A percentile compares a stretch with the other conserved stretches of the same genome.
Conservation (phyloP, 306 rosid genomes). For the Acacia acuminata region DNA sequence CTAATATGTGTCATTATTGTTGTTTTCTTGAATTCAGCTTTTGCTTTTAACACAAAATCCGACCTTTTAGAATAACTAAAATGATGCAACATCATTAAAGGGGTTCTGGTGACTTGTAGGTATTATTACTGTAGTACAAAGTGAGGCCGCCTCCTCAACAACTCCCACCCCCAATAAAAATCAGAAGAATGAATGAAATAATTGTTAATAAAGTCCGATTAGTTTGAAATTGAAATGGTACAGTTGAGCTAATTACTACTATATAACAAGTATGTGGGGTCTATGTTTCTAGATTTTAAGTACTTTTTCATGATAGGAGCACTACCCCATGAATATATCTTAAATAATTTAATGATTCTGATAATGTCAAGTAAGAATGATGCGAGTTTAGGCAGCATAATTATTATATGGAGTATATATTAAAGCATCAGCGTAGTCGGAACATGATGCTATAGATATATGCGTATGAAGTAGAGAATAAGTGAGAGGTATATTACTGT, state of each 20-base stretch:
- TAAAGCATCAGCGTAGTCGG: neutral
- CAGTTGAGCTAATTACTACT: neutral
- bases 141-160: neutral
- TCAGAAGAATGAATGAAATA: neutral
- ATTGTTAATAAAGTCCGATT: neutral
- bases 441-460: neutral
- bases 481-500: neutral
- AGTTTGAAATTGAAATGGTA: neutral
- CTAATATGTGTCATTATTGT: neutral
- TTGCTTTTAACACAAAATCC: conserved; percentile 49
- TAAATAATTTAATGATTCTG: neutral
- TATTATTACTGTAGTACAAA: neutral
- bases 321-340: neutral
- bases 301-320: neutral
- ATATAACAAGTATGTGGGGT: neutral
- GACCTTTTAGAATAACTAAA: conserved; percentile 43
- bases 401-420: neutral
- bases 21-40: conserved; percentile 34
- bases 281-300: neutral
- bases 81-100: conserved; percentile 52
- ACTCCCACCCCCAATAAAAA: neutral
- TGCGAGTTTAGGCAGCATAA: neutral
- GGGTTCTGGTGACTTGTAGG: conserved; percentile 9
- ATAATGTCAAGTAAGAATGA: neutral
- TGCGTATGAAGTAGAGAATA: neutral